Evolutionary conservation across 2,329 filamentous ascomycete species (phyloP), one percentile per base, ranked within the genome.

Genomic region (Thelonectria olida): DNA sequence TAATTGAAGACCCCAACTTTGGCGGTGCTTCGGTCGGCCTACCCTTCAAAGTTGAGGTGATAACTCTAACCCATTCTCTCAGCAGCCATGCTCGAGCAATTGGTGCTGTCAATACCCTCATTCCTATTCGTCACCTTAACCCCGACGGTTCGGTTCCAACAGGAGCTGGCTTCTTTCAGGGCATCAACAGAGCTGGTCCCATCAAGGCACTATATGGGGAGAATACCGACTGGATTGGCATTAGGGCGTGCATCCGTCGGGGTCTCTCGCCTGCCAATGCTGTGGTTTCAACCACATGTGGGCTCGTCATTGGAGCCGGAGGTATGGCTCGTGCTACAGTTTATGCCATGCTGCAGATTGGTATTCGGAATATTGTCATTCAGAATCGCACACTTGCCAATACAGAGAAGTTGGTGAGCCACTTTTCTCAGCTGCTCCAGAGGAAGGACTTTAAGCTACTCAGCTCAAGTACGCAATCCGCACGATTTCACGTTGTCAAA

Each of bases 151-250:
- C 80, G 34, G 83, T 88, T 0, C 84, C 88, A 1, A 80, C 84
- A 27, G 85, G 86, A 5, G 82, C 82, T 1, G 75, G 87, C 8
- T 76, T 83, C 17, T 81, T 82, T 61, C 76, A 79, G n/a, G 82
- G 86, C 61, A 65, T 75, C 27, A 89, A 89, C 63, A 83, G 87
- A 42, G 83, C 88, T 1, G 90, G 91, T 0, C 85, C 88, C 0
- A 85, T 92, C 7, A 85, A 85, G 63, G 90, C 88, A 0, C 80
- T 93, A 0, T 92, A 92, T 64, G 92, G 91, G 1, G 90, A 93
- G 60, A 94, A 94, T 61, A 93, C 91, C 0, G 91, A 94, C 73
- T 94, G 91, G 89, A 90, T 93, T 31, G 91, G 91, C 5, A 91
- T 94, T 41, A 82, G 89, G 54, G 90, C 89, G 3, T 93, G 90